phyloP scores from a whole-genome alignment of 2,329 filamentous ascomycete genomes.

The Fusarium nelsonii region DNA sequence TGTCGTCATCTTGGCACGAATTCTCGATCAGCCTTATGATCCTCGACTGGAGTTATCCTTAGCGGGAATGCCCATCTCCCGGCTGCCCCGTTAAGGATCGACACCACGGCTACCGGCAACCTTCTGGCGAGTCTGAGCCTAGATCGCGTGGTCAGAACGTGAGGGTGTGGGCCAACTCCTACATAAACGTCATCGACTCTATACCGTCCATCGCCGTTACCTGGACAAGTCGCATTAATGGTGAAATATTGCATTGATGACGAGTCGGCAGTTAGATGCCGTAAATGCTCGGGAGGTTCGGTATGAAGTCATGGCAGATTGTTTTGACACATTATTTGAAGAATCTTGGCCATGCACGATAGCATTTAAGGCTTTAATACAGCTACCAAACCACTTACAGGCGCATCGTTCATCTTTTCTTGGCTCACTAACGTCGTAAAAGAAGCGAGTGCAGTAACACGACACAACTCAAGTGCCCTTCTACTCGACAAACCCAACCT shows the following conservation, averaged over 20 bases:
- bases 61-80: background rate
- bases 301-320: slow-evolving; percentile 23
- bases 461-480: background rate
- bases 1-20: slow-evolving; percentile 11
- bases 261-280: slow-evolving; percentile 22
- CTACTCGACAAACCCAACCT: background rate
- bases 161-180: slow-evolving; percentile 6
- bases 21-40: background rate
- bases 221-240: background rate
- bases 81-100: background rate
- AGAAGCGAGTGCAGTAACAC: background rate
- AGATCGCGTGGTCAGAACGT: background rate
- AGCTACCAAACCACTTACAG: background rate
- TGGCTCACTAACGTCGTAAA: background rate
- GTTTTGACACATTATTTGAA: background rate
- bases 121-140: background rate
- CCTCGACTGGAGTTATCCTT: background rate
- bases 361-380: slow-evolving; percentile 4
- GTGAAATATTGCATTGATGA: background rate
- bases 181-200: slow-evolving; percentile 27
- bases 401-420: background rate
- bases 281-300: background rate
- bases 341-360: background rate
- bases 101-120: slow-evolving; percentile 22
- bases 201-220: background rate